Base-by-base conservation (phyloP, 1,139 yeast species). In the Hyphopichia fennica region DNA sequence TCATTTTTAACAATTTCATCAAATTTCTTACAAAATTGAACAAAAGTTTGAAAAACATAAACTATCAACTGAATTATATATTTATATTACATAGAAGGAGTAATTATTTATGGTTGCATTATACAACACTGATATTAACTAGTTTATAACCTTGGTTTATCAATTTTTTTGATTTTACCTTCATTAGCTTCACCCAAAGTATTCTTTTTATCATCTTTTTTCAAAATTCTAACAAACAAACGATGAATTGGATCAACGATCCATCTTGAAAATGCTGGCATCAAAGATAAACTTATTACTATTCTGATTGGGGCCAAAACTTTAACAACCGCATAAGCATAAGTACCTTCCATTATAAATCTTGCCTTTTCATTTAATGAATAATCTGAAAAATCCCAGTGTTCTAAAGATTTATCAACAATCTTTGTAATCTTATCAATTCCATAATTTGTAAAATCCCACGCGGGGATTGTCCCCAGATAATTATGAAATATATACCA, bases 241-340 rank as follows among this genome's bases (percentile, higher is more conserved):
- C 13, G 8, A 20, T 34, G 70, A 36, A 78, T 51, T 0, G 93
- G 91, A 40, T 77, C 62, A 1, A 84, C 74, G 41, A 81, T 65
- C 58, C 75, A 75, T 43, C 72, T 63, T 7, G 91, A 87, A 52
- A 85, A 82, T 71, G 75, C 72, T 2, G 95, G 95, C 63, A 87
- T 86, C 35, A 78, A 61, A 37, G 74, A 57, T 40, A 86, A 60
- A 38, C 87, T 81, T 16, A 83, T 45, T 4, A 79, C 66, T 1
- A 85, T 65, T 45, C 95, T 65, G 2, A 83, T 50, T 0, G 93
- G 95, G 51, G 84, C 62, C 48, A 71, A 47, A 44, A 71, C 69
- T 57, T 89, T 91, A 20, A 89, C 93, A 10, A 87, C 65, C 2
- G 88, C 90, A 57, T 86, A 91, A 0, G 97, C 84, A 38, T 88